Base-by-base conservation (phyloP, 2,329 filamentous ascomycete species). In the Diplodia intermedia region DNA sequence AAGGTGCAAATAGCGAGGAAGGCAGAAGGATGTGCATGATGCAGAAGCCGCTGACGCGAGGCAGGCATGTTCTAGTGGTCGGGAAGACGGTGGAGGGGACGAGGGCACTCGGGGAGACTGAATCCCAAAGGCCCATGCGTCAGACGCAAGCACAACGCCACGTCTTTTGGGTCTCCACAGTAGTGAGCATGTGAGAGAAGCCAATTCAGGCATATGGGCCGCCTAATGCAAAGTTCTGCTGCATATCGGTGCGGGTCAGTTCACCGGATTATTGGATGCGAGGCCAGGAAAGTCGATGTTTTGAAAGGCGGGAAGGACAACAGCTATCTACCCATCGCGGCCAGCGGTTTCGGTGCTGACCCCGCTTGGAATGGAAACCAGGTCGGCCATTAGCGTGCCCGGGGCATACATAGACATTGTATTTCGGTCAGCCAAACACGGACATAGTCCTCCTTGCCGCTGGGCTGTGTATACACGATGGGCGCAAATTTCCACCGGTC, bases 341-440 rank as follows among this genome's bases (percentile, higher is more conserved):
- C 26, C 57, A 43, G 57, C 57, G 43, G 43, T 38, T 52, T 63
- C 31, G 38, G n/a, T 63, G 47, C 23, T 49, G 56, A 50, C 33
- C 36, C 6, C 15, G 20, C n/a, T 36, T 50, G 33, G 29, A 43
- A 29, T 62, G 40, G 18, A 18, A 55, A 20, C 53, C 26, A 26
- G 26, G 26, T 26, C 26, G 26, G 26, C 26, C 40, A 31, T 31
- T 14, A 6, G 43, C 9, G 20, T 20, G 57, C 18, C 7, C 9
- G 31, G 6, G 18, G 43, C 31, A 33, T 33, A 26, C 15, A 47
- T 47, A 47, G 40, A 8, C 31, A 38, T n/a, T 6, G 12, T 14
- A 4, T 49, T 29, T 62, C 57, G 43, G 60, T 63, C 60, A 63
- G 47, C 60, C 60, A 50, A 63, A 52, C 43, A 26, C 29, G 31